Base-by-base conservation (phyloP, 345 rosid species). In the Camelina hispida region DNA sequence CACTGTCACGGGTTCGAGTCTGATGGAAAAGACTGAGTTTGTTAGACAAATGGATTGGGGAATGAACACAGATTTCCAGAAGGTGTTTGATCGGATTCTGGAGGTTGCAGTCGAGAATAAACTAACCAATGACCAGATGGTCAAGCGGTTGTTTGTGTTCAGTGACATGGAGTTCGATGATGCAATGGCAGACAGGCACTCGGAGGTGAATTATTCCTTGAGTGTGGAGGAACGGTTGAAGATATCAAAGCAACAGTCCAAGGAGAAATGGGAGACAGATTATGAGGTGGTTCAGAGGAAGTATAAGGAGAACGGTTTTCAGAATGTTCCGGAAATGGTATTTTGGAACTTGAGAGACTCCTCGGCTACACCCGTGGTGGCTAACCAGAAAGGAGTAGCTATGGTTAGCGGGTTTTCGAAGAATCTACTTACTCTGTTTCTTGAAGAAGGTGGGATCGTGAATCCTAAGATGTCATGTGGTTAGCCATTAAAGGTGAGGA, bases 281-380 rank as follows among this genome's bases (percentile, higher is more conserved):
- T 48, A 48, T 48, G 53, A 17, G 53, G 53, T 48, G 23, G 12
- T 48, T 16, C 23, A 48, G 53, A 48, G 53, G 53, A 48, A 48
- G 53, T 48, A 48, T 17, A 20, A 55, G 4, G 81, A 84, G 68
- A 77, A 67, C 4, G 92, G 91, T 4, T 88, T 47, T 72, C 77
- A 9, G 17, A 65, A 16, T 83, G 81, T 86, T 7, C 91, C 88
- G 0, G 82, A 90, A 62, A 83, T 80, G 7, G 84, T 84, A 40
- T 82, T 82, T 54, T 80, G 85, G 84, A 84, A 82, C 66, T 43
- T 81, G 20, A 51, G 55, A 51, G 62, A 58, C 72, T 79, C 83
- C 3, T 18, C 23, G 2, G 68, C 85, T 1, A 82, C 85, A 8
- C 84, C 87, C 0, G 82, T 82, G 47, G 38, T 68, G 0, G 71